phyloP scores from a whole-genome alignment of 2,329 filamentous ascomycete species.

The Ophiostoma sp. region DNA sequence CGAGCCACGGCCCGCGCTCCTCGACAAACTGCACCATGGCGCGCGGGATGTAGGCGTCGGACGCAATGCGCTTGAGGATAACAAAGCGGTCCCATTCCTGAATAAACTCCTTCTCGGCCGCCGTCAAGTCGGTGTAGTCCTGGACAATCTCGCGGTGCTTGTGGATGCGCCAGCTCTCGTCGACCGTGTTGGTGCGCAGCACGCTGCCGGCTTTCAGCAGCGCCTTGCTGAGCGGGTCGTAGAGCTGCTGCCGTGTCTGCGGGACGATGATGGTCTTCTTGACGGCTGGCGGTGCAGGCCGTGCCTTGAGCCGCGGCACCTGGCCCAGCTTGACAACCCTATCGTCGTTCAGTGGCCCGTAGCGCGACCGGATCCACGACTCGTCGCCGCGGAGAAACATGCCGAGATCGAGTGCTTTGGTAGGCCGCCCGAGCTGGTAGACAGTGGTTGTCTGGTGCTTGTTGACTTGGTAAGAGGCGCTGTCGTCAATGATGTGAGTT shows the following conservation, averaged over 20 bases:
- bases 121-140: constrained; percentile 53
- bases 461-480: constrained; percentile 23
- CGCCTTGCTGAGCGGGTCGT: constrained; percentile 52
- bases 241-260: constrained; percentile 49
- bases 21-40: constrained; percentile 49
- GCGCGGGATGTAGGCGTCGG: constrained; percentile 48
- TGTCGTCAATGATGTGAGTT: constrained; percentile 31
- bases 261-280: constrained; percentile 36
- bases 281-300: background rate
- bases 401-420: constrained; percentile 43
- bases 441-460: constrained; percentile 39
- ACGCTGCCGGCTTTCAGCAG: constrained; percentile 45
- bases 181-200: constrained; percentile 40
- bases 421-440: constrained; percentile 41
- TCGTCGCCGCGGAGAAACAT: constrained; percentile 43
- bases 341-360: constrained; percentile 38
- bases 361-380: constrained; percentile 42
- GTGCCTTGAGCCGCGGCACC: background rate
- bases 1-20: constrained; percentile 50
- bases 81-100: constrained; percentile 55
- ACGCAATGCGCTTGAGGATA: constrained; percentile 46
- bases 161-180: constrained; percentile 52
- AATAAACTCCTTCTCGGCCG: constrained; percentile 54
- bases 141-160: constrained; percentile 54
- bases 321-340: constrained; percentile 22